phyloP scores from a whole-genome alignment of 2,329 filamentous ascomycete species.

The Phaeosphaeriaceae sp. region DNA sequence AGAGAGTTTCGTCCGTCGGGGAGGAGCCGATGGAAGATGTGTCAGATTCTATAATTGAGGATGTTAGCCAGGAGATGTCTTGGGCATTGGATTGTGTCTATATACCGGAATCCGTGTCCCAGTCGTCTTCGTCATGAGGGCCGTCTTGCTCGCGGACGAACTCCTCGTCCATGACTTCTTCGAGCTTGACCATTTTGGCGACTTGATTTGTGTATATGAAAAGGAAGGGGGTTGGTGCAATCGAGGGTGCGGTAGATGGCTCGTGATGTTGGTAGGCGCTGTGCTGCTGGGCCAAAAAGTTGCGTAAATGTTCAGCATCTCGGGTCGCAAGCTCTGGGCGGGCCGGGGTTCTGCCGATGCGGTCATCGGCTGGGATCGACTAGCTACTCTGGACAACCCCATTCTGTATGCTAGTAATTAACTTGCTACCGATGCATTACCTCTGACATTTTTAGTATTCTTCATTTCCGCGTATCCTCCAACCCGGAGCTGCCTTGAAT shows the following conservation, averaged over 20 bases:
- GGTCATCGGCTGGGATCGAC: neutral
- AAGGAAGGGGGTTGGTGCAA: neutral
- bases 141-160: slow-evolving; percentile 77
- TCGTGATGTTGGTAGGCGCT: neutral
- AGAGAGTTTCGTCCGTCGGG: slow-evolving; percentile 55
- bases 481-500: no score
- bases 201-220: neutral
- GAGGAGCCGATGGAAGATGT: slow-evolving; percentile 66
- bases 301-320: slow-evolving; percentile 11
- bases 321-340: slow-evolving; percentile 5
- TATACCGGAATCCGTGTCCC: slow-evolving; percentile 91
- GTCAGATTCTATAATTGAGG: slow-evolving; percentile 78
- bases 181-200: slow-evolving; percentile 87
- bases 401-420: no score
- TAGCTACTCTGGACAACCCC: neutral
- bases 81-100: slow-evolving; percentile 57
- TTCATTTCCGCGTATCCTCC: no score
- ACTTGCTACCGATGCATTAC: neutral
- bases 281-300: slow-evolving; percentile 2
- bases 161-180: slow-evolving; percentile 96
- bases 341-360: slow-evolving; percentile 9
- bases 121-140: slow-evolving; percentile 78
- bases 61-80: slow-evolving; percentile 48
- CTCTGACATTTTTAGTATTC: neutral
- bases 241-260: neutral